These are phyloP conservation scores for Primulina huaijiensis DNA, from an alignment of 257 asterid species.

Conservation along the genomic window DNA sequence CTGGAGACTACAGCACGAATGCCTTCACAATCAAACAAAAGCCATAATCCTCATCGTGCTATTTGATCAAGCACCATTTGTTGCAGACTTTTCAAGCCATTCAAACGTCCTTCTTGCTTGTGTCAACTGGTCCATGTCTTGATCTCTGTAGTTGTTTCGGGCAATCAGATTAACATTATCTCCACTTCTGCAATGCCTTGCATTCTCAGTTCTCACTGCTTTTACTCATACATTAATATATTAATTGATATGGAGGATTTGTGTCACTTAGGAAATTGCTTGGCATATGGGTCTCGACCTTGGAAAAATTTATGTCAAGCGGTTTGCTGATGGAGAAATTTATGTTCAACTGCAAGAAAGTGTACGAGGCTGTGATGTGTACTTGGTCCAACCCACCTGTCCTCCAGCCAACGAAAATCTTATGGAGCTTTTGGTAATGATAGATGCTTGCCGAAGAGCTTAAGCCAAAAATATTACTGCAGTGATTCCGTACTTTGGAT, in stretches of 20 bases:
- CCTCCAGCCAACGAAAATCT: slow-evolving; percentile 92
- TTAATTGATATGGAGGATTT: slow-evolving; percentile 18
- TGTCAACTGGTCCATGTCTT: neutral
- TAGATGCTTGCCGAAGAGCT: slow-evolving; percentile 95
- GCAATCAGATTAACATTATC: neutral
- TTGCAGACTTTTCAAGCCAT: no score
- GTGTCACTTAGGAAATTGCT: slow-evolving; percentile 67
- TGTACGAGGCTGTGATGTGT: slow-evolving; percentile 91
- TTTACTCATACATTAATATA: slow-evolving; percentile 4
- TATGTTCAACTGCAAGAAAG: slow-evolving; percentile 93
- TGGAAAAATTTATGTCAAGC: slow-evolving; percentile 59
- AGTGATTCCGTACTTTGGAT: slow-evolving; percentile 88
- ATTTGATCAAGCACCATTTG: neutral
- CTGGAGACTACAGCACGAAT: neutral
- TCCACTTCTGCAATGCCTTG: neutral
- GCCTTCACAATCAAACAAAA: neutral
- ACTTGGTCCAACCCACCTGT: slow-evolving; percentile 74
- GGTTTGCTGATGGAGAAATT: slow-evolving; percentile 94
- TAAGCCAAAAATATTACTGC: slow-evolving; percentile 86
- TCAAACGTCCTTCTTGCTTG: no score
- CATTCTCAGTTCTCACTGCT: neutral
- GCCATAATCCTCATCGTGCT: neutral
- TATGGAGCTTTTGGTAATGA: slow-evolving; percentile 90
- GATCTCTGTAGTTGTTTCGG: neutral
- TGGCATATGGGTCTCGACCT: slow-evolving; percentile 88